A percentile compares a stretch with the other conserved stretches of the same genome.
These are phyloP conservation scores for Saccharata proteae DNA, from an alignment of 2,329 filamentous ascomycete genomes.

Conservation along the genomic window DNA sequence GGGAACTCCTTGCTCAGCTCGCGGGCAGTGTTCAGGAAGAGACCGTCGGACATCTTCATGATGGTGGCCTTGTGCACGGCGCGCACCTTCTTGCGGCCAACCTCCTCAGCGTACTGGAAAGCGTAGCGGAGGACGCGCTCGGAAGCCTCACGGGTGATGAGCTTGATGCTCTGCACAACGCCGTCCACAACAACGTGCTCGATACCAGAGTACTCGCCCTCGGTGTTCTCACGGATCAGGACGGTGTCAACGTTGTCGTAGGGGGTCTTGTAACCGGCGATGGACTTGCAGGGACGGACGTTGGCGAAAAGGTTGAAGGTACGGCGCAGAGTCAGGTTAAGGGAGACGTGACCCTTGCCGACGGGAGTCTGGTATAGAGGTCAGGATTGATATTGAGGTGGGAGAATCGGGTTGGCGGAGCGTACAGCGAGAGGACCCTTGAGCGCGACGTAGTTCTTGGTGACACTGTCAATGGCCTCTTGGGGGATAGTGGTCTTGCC, in stretches of 20 bases:
- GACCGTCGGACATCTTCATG: slow-evolving; percentile 99
- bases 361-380: slow-evolving; percentile 60
- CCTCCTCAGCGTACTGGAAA: slow-evolving; percentile 91
- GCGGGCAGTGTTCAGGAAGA: slow-evolving; percentile 81
- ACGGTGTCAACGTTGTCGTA: slow-evolving; percentile 97
- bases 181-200: slow-evolving; percentile 97
- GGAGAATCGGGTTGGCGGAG: no score
- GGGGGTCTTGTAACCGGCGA: slow-evolving; percentile 95
- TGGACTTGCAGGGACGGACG: slow-evolving; percentile 91
- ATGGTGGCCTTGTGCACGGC: slow-evolving; percentile 99
- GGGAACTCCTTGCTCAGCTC: slow-evolving; percentile 93
- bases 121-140: slow-evolving; percentile 95
- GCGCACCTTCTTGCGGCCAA: slow-evolving; percentile 92
- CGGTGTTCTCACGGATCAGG: slow-evolving; percentile 97
- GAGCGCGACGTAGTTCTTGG: slow-evolving; percentile 90
- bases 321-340: slow-evolving; percentile 94
- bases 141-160: slow-evolving; percentile 88
- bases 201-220: slow-evolving; percentile 98
- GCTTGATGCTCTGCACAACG: slow-evolving; percentile 98
- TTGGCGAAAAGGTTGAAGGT: slow-evolving; percentile 99
- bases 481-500: slow-evolving; percentile 93
- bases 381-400: slow-evolving; percentile 8
- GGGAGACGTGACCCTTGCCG: slow-evolving; percentile 97
- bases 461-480: slow-evolving; percentile 83
- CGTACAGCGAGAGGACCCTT: slow-evolving; percentile 93